These are phyloP conservation scores for Nephelium lappaceum DNA, from an alignment of 345 rosid species.

Conservation along the genomic window DNA sequence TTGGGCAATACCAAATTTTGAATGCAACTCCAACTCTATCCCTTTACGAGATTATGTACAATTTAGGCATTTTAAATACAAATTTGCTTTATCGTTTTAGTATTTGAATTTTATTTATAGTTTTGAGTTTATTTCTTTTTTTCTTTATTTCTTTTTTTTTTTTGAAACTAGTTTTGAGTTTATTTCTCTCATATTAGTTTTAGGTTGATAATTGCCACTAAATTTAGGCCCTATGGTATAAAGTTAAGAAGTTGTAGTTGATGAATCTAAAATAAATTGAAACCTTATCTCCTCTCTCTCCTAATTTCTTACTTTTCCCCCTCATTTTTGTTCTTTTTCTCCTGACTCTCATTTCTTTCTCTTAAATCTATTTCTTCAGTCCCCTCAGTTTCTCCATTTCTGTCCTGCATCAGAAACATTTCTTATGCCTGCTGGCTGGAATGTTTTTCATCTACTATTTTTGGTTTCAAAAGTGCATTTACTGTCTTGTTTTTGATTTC, in stretches of 20 bases:
- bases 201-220: too few relatives aligned
- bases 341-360: not conserved
- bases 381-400: not conserved
- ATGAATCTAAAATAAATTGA: not conserved
- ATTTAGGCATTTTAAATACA: not conserved
- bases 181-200: too few relatives aligned
- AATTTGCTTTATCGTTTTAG: not conserved
- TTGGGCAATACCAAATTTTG: not conserved
- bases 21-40: not conserved
- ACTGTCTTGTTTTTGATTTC: not conserved
- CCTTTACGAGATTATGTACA: too few relatives aligned
- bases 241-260: not conserved
- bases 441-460: not conserved
- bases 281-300: not conserved
- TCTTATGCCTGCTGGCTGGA: not conserved
- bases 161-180: not conserved
- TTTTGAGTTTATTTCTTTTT: too few relatives aligned
- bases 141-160: too few relatives aligned
- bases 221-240: not conserved
- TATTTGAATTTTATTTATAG: not conserved
- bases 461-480: slow-evolving; percentile 1
- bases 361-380: not conserved
- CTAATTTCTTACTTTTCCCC: not conserved
- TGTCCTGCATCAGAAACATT: not conserved
- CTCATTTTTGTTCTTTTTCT: not conserved